Conservation (phyloP, 495 filamentous ascomycete genomes). For the Astrothelium subdiscretum region DNA sequence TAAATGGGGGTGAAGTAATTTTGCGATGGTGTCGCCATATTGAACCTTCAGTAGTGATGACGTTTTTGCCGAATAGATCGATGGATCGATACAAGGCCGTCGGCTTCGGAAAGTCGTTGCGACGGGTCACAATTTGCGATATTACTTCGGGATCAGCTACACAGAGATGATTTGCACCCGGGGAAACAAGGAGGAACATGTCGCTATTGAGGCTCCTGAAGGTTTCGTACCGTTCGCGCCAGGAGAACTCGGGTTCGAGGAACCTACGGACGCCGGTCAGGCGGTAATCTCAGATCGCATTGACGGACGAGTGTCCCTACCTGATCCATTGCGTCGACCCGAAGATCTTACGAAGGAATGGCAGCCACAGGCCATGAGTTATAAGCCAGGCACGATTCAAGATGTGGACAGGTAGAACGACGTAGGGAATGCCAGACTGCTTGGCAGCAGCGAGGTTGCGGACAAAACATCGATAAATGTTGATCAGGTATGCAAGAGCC, state of each 20-base stretch:
- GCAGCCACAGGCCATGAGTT: slow-evolving; percentile 36
- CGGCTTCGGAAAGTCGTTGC: slow-evolving; percentile 59
- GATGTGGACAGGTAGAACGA: slow-evolving; percentile 21
- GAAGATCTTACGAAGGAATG: slow-evolving; percentile 38
- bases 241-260: slow-evolving; percentile 30
- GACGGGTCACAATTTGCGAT: slow-evolving; percentile 44
- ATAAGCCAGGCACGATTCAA: slow-evolving; percentile 39
- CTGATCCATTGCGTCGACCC: slow-evolving; percentile 36
- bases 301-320: slow-evolving; percentile 19
- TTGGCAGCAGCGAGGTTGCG: slow-evolving; percentile 27
- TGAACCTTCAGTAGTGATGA: slow-evolving; percentile 51
- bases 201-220: slow-evolving; percentile 35
- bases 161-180: slow-evolving; percentile 34
- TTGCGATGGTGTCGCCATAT: slow-evolving; percentile 58
- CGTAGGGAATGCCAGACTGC: slow-evolving; percentile 28
- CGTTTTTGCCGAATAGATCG: slow-evolving; percentile 50
- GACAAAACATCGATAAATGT: slow-evolving; percentile 17
- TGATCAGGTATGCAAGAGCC: slow-evolving; percentile 9
- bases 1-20: slow-evolving; percentile 55
- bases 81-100: slow-evolving; percentile 44
- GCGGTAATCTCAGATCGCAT: neutral
- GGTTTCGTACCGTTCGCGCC: slow-evolving; percentile 28
- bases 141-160: slow-evolving; percentile 48
- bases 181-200: slow-evolving; percentile 44
- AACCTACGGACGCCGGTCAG: slow-evolving; percentile 14